Evolutionary conservation across 2,329 filamentous ascomycete genomes (phyloP), one percentile per base, ranked within the genome.

Genomic region (Aspergillus bombycis): DNA sequence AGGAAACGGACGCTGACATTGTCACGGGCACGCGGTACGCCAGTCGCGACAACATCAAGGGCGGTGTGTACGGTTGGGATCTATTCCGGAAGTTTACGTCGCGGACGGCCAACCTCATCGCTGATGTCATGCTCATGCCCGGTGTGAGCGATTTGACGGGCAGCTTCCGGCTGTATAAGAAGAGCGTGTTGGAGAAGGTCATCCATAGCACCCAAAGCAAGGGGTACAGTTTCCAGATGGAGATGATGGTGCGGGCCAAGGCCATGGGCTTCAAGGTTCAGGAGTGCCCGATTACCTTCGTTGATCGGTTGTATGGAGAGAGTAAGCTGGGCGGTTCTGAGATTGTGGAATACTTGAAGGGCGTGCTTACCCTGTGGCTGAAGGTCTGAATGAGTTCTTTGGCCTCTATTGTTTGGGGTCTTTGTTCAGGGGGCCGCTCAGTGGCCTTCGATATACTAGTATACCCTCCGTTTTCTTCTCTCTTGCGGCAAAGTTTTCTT

Each of bases 181-280:
- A 91, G 82, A 83, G 84, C 64, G 92, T 97, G 66, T 80, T 99
- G 74, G 88, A 96, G 79, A 94, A 92, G 84, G 93, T 96, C 63
- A 97, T 99, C 72, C 84, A 86, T 74, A 92, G 87, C 80, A 97
- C 93, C 10, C 91, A 97, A 85, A 95, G 92, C 77, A 97, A 98
- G 83, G 95, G 95, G 3, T 99, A 98, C 79, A 94, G 91, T 46
- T 99, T 99, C 85, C 95, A 99, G 88, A 99, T 99, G 95, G 94
- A 97, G 85, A 91, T 99, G 89, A 98, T 97, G 90, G 94, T 98
- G 10, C 86, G 94, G 66, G 95, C 95, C 38, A 97, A 97, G 87
- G 92, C 91, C 19, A 94, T 97, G 92, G 94, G 95, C 1, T 96
- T 88, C 82, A 91, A 89, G 43, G 94, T 99, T 36, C 92, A 92